Percentiles rank a stretch among this genome's conserved stretches.
Conservation (phyloP, 805 yeast species). For the Tetrapisispora phaffii region DNA sequence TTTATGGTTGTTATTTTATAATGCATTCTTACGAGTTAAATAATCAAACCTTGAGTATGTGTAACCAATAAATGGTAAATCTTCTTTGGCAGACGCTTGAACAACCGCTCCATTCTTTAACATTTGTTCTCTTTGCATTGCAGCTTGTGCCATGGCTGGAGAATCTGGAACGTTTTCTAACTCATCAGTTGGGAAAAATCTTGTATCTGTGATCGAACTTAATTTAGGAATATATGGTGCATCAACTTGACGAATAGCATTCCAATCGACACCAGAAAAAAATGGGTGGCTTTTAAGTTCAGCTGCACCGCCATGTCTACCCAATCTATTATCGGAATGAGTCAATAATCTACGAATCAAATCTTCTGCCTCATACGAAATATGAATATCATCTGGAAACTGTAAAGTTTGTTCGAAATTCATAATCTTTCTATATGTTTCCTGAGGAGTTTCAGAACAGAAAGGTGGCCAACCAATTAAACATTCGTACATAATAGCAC, state of each 20-base stretch:
- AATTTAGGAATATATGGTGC: constrained; percentile 93
- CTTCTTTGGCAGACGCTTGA: constrained; percentile 44
- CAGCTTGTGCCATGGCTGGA: constrained; percentile 62
- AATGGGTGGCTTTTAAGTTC: constrained; percentile 87
- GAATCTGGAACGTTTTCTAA: constrained; percentile 89
- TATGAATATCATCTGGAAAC: constrained; percentile 86
- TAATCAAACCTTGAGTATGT: constrained; percentile 93
- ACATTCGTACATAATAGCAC: constrained; percentile 95
- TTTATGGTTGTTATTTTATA: background rate
- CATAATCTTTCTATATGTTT: constrained; percentile 81
- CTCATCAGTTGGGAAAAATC: constrained; percentile 97
- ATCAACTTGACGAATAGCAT: constrained; percentile 71
- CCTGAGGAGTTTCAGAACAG: constrained; percentile 90
- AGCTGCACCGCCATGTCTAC: constrained; percentile 84
- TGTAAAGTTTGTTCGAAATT: constrained; percentile 83
- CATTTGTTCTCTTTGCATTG: constrained; percentile 50
- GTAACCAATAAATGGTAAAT: constrained; percentile 93
- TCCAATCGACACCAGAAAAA: constrained; percentile 95
- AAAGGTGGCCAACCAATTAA: constrained; percentile 96
- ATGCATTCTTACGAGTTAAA: constrained; percentile 61
- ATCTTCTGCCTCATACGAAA: constrained; percentile 83
- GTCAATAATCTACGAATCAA: constrained; percentile 69
- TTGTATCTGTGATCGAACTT: constrained; percentile 86
- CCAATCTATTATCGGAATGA: constrained; percentile 68
- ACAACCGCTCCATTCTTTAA: constrained; percentile 35